phyloP scores from a whole-genome alignment of 352 stramenopile genomes.

The Blastocystis sp. region DNA sequence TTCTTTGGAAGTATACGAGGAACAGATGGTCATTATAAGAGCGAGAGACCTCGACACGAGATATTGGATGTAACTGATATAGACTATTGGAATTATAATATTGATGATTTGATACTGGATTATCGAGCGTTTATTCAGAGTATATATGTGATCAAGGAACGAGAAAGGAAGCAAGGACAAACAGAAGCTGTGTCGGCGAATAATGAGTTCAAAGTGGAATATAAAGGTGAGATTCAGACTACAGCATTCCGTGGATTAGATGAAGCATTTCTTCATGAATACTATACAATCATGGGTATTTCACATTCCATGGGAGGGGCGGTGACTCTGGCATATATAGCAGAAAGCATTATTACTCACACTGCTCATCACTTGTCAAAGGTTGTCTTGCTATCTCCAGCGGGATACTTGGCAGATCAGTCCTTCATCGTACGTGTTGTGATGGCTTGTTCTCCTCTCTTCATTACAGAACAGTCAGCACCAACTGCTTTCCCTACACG shows the following conservation, averaged over 20 bases:
- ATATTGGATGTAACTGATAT: constrained; percentile 30
- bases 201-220: constrained; percentile 18
- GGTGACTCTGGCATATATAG: constrained; percentile 68
- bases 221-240: constrained; percentile 59
- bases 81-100: constrained; percentile 70
- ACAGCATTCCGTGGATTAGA: constrained; percentile 63
- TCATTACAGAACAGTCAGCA: not conserved
- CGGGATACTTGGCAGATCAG: constrained; percentile 61
- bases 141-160: constrained; percentile 57
- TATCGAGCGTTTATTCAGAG: constrained; percentile 65
- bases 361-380: constrained; percentile 65
- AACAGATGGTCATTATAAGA: constrained; percentile 55
- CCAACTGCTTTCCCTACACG: constrained; percentile 45
- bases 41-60: not conserved
- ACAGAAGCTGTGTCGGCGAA: not conserved
- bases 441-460: not conserved
- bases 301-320: constrained; percentile 69
- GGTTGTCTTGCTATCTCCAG: constrained; percentile 68
- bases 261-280: constrained; percentile 14
- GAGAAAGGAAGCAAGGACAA: not conserved
- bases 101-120: constrained; percentile 70
- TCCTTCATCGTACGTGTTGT: constrained; percentile 40
- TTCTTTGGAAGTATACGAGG: constrained; percentile 71
- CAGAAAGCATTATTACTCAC: constrained; percentile 24
- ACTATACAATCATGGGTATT: constrained; percentile 58